Conservation (phyloP, 2,329 filamentous ascomycete genomes). For the Nigrospora osmanthi region DNA sequence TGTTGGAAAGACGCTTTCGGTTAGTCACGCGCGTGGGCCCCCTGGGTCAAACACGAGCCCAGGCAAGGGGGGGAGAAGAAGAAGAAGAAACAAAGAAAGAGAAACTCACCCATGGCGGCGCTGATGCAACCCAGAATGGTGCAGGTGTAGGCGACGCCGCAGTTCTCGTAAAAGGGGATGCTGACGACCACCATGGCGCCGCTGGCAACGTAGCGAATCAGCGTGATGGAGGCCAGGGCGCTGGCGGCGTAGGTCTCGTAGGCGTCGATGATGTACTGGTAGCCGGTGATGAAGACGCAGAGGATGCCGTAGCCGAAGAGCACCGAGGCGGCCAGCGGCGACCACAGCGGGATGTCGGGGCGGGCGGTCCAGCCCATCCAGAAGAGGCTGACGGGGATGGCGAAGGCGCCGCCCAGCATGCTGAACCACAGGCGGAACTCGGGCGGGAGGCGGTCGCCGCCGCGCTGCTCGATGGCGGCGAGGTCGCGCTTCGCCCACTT, state of each 20-base stretch:
- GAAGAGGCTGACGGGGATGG: slow-evolving; percentile 32
- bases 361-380: slow-evolving; percentile 37
- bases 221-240: slow-evolving; percentile 31
- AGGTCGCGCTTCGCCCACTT: slow-evolving; percentile 13
- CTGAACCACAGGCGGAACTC: slow-evolving; percentile 28
- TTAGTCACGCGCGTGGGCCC: too few relatives aligned
- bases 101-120: slow-evolving; percentile 18
- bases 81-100: too few relatives aligned
- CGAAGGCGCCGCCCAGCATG: slow-evolving; percentile 27
- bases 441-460: slow-evolving; percentile 9
- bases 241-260: slow-evolving; percentile 32
- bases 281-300: slow-evolving; percentile 32
- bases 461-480: slow-evolving; percentile 1
- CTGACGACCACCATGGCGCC: slow-evolving; percentile 22
- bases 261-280: slow-evolving; percentile 39
- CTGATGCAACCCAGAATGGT: slow-evolving; percentile 29
- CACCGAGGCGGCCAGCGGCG: slow-evolving; percentile 25
- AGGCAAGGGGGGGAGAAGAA: too few relatives aligned
- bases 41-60: too few relatives aligned
- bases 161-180: slow-evolving; percentile 25
- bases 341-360: slow-evolving; percentile 18
- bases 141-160: slow-evolving; percentile 29
- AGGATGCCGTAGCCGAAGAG: slow-evolving; percentile 34
- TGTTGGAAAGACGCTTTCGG: not conserved
- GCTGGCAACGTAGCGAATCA: slow-evolving; percentile 29